These are phyloP conservation scores for Penicillium silybi DNA, from an alignment of 495 filamentous ascomycete species.

Conservation along the genomic window DNA sequence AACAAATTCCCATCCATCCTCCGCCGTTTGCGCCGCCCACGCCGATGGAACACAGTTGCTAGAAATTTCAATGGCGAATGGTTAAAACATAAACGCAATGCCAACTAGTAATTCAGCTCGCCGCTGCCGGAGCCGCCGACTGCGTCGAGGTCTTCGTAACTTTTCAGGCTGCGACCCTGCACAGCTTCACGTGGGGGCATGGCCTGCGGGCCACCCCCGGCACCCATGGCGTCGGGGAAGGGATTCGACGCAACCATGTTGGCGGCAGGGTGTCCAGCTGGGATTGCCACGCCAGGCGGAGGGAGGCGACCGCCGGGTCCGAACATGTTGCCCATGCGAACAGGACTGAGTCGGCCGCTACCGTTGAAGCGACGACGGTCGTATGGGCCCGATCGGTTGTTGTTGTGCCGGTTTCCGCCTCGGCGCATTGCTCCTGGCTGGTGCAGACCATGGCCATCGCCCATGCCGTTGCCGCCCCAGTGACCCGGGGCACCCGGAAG, in stretches of 20 bases:
- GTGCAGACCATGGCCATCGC: slow-evolving; percentile 41
- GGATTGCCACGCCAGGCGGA: slow-evolving; percentile 32
- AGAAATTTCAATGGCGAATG: neutral
- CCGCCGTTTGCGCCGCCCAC: neutral
- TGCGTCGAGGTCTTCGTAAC: slow-evolving; percentile 95
- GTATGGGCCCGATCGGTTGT: slow-evolving; percentile 54
- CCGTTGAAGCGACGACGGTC: slow-evolving; percentile 47
- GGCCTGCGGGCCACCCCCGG: slow-evolving; percentile 59
- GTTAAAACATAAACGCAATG: neutral
- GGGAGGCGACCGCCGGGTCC: slow-evolving; percentile 35
- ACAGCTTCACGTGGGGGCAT: slow-evolving; percentile 82
- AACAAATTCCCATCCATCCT: neutral
- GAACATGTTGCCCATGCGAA: slow-evolving; percentile 37
- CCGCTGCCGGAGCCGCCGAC: slow-evolving; percentile 50
- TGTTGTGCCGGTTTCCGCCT: slow-evolving; percentile 48
- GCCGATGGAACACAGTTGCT: neutral
- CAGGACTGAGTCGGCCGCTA: slow-evolving; percentile 39
- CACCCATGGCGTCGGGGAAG: slow-evolving; percentile 45
- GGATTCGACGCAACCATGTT: slow-evolving; percentile 40
- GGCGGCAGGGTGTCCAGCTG: slow-evolving; percentile 41
- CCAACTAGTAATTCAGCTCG: slow-evolving; percentile 58
- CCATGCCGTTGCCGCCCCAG: slow-evolving; percentile 44
- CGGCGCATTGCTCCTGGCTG: slow-evolving; percentile 58
- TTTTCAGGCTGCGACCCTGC: slow-evolving; percentile 85
- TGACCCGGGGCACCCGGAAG: slow-evolving; percentile 53